Base-by-base conservation (phyloP, 2,329 filamentous ascomycete genomes). In the Podosphaera xanthii region DNA sequence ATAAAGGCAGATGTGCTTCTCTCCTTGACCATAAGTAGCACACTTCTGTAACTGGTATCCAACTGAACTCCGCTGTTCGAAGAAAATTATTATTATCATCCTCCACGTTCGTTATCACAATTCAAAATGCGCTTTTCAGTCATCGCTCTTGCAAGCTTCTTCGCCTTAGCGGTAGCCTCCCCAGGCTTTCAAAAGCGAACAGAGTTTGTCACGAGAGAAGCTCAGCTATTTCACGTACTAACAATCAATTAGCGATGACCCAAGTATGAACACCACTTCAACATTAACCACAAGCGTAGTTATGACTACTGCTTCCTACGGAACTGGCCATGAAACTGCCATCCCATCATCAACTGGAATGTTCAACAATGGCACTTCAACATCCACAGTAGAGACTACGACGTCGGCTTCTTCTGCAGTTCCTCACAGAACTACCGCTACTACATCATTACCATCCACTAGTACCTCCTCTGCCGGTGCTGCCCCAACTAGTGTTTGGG, bases 231-330 rank as follows among this genome's bases (percentile, higher is more conserved):
- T 44, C 40, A 14, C 8, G 40, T 44, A 8, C 40, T 3, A 14
- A 14, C 38, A 35, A 12, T 9, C n/a, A 54, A 7, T n/a, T 2
- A 31, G 22, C 9, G 30, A 14, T 31, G 12, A 52, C 5, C 2
- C 48, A 4, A 14, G 9, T 9, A n/a, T 31, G 2, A 52, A 31
- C 6, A n/a, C 48, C 31, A 31, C 12, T 52, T n/a, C 22, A 12
- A 30, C 30, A 9, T n/a, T 52, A 31, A 33, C 30, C 10, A 22
- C 49, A 30, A 30, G n/a, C 31, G 49, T 31, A 6, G 34, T 33
- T 1, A 91, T 59, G 82, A 89, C 56, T 88, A 22, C 22, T 22
- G 22, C 22, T 22, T 22, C 22, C 22, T 95, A 84, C 83, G 88
- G 66, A 77, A 81, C 59, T 77, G 90, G 49, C 75, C 98, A 63